A percentile compares a stretch with the other conserved stretches of the same genome.
Evolutionary conservation across 768 basidiomycete species (phyloP).

Genomic region (Rhizopogon sp.): DNA sequence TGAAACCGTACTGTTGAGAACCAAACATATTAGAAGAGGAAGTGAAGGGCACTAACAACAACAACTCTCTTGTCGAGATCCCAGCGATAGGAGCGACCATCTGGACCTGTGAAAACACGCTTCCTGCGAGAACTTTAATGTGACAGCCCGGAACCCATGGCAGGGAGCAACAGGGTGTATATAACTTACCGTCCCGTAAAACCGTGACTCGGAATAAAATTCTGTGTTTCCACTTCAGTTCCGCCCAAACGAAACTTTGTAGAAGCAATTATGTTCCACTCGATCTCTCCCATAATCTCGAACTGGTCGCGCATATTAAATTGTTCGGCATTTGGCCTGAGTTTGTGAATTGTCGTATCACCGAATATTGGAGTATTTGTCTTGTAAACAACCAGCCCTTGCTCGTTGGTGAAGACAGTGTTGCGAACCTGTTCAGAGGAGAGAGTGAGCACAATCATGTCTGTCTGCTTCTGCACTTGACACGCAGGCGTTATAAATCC

Average conservation of each 20-base stretch:
- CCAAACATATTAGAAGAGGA: not conserved
- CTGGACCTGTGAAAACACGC: not conserved
- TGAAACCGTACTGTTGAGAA: not conserved
- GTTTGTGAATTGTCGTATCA: constrained; percentile 19
- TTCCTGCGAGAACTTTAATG: not conserved
- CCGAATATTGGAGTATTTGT: constrained; percentile 8
- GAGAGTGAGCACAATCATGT: constrained; percentile 17
- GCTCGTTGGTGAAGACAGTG: constrained; percentile 17
- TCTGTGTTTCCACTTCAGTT: constrained; percentile 16
- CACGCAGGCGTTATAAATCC: too few relatives aligned
- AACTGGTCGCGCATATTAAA: constrained; percentile 25
- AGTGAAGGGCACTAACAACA: not conserved
- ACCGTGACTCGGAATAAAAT: constrained; percentile 20
- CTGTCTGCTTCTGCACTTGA: too few relatives aligned
- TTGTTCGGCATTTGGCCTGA: constrained; percentile 16
- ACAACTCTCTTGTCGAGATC: not conserved
- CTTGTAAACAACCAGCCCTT: constrained; percentile 25
- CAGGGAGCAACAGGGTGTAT: too few relatives aligned
- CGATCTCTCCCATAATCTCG: constrained; percentile 26
- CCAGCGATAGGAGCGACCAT: not conserved
- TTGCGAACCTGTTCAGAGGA: constrained; percentile 20
- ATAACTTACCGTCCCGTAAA: constrained; percentile 16
- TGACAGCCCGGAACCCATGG: not conserved
- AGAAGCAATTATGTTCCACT: constrained; percentile 27
- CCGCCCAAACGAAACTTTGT: constrained; percentile 26